A percentile compares a stretch with the other conserved stretches of the same genome.
Conservation (phyloP, 257 asterid species). For the Mentha longifolia region DNA sequence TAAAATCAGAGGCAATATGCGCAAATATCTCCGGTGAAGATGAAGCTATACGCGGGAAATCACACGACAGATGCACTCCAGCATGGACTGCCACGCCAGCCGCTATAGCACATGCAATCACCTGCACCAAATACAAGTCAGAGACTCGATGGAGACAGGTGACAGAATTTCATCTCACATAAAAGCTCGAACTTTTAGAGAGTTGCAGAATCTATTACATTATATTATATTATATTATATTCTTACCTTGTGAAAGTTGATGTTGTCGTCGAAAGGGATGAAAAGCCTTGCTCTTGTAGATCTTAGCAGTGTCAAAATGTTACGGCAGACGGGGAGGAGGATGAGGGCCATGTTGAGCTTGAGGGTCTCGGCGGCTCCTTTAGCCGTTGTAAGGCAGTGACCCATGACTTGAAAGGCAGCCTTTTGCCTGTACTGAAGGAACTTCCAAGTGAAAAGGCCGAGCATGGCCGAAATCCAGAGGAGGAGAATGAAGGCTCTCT, state of each 20-base stretch:
- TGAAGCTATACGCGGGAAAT: conserved; percentile 66
- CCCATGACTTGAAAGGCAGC: conserved; percentile 82
- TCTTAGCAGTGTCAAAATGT: conserved; percentile 66
- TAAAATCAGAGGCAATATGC: conserved; percentile 66
- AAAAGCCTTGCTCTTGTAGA: conserved; percentile 71
- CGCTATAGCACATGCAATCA: conserved; percentile 71
- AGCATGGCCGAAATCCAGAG: conserved; percentile 70
- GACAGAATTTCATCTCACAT: too few relatives aligned
- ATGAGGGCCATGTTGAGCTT: conserved; percentile 94
- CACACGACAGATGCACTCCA: conserved; percentile 75
- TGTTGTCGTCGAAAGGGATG: conserved; percentile 83
- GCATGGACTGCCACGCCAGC: conserved; percentile 64
- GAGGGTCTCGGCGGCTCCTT: conserved; percentile 94
- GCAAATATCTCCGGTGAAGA: conserved; percentile 67
- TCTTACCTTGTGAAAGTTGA: conserved; percentile 72
- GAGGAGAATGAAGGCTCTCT: conserved; percentile 65
- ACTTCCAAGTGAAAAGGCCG: conserved; percentile 83
- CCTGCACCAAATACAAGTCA: conserved; percentile 31
- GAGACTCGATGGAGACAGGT: not conserved
- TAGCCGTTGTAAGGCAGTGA: conserved; percentile 78
- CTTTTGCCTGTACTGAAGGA: conserved; percentile 57
- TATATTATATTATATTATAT: too few relatives aligned
- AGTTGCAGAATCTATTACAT: too few relatives aligned
- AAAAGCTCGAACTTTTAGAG: too few relatives aligned
- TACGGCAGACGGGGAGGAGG: conserved; percentile 86